Base-by-base conservation (phyloP, 2,329 filamentous ascomycete species). In the Elsinoe necatrix region DNA sequence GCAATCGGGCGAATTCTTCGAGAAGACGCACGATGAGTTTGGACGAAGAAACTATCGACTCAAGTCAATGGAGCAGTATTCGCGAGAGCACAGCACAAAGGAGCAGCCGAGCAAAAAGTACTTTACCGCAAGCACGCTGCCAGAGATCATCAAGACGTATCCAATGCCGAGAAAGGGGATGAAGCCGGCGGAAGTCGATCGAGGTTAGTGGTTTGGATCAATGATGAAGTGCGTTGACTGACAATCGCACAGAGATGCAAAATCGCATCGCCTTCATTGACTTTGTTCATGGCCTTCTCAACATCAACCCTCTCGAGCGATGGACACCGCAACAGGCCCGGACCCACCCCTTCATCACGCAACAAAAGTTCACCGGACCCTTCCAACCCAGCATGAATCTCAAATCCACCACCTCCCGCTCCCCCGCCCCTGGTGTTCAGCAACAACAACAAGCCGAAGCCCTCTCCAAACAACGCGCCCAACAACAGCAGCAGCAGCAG, bases 91-190 rank as follows among this genome's bases (percentile, higher is more conserved):
- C 69, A 87, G 87, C 58, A 93, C 90, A 34, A 98, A 98, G 71
- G 93, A 98, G 72, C 93, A 97, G 71, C 93, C 93, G 20, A 98
- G 93, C 81, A 98, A 98, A 78, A 97, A 97, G 73, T 98, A 98
- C 72, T 98, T 98, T 75, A 88, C 92, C 65, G 90, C 91, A 34
- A 96, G 84, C 39, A 95, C 90, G 1, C 75, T 98, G 55, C 92
- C 92, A 3, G 93, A 98, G 63, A 98, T 98, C 62, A 97, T 98
- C 74, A 89, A 95, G 69, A 90, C 88, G 57, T 98, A 98, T 68
- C 87, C 93, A 4, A 96, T 98, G 92, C 93, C 93, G 48, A 81
- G 93, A 66, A 98, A 98, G 76, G 96, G 96, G 67, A 98, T 98
- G 93, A 98, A 98, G 76, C 90, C 87, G 70, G 87, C 84, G 64